phyloP scores from a whole-genome alignment of 164 flowering plant species.

The Magnolia sinica region DNA sequence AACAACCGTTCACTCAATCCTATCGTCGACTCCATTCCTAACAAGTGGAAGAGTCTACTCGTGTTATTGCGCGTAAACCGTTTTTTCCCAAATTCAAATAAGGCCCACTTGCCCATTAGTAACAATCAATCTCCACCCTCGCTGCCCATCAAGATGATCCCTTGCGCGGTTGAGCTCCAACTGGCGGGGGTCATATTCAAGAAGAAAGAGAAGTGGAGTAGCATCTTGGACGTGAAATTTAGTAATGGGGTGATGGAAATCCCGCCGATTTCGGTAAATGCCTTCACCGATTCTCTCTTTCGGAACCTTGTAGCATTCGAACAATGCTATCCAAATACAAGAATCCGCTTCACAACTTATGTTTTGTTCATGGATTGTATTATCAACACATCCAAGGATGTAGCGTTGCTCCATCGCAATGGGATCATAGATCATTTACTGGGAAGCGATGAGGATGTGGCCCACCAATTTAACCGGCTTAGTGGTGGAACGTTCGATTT shows the following conservation, averaged over 20 bases:
- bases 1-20: neutral
- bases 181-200: conserved; percentile 15
- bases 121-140: neutral
- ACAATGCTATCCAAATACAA: conserved; percentile 3
- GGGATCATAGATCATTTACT: neutral
- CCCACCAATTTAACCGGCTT: neutral
- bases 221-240: conserved; percentile 27
- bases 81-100: neutral
- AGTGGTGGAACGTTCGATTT: neutral
- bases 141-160: neutral
- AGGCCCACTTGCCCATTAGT: neutral
- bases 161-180: conserved; percentile 2
- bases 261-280: conserved; percentile 18
- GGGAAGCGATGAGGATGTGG: conserved; percentile 1
- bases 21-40: neutral
- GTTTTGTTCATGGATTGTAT: conserved; percentile 1
- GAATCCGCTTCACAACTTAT: conserved; percentile 21
- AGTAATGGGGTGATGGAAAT: conserved; percentile 25
- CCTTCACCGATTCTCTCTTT: conserved; percentile 14
- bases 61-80: no score
- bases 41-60: neutral
- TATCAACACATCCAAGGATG: neutral
- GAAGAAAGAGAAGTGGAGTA: conserved; percentile 6
- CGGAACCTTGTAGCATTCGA: conserved; percentile 35
- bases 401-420: neutral